Base-by-base conservation (phyloP, 169 alveolate genomes). In the Eimeria sp. region DNA sequence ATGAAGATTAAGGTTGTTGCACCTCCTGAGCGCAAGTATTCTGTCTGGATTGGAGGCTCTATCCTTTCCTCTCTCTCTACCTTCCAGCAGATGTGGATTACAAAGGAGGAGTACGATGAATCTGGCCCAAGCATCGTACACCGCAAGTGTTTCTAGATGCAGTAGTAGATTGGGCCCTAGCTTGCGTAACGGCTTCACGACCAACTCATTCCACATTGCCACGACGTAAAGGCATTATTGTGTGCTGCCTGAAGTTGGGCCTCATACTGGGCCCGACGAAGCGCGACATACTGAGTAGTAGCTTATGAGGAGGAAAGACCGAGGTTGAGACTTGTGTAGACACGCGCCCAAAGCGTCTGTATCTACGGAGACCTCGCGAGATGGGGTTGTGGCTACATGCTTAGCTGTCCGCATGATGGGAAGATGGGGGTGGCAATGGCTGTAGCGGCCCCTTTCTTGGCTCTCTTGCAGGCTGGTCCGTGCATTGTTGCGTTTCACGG, bases 21-120 rank as follows among this genome's bases (percentile, higher is more conserved):
- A n/a, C 99, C 99, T 7, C 99, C 99, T 45, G 99, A 99, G 95
- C 98, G 99, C 94, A 99, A 99, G 97, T 99, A 98, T 98, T 99
- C 99, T 34, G 99, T 99, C 82, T 99, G 99, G 99, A 98, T 99
- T 73, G 99, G 99, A 61, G 99, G 99, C 10, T 99, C 99, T 34
- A 99, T 99, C 84, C 98, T 99, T 43, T 98, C 99, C 22, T 98
- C 99, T 30, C 97, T 99, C 54, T 98, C 99, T 67, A 99, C 99
- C 57, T 99, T 99, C 98, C 99, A 99, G 97, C 99, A 98, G 96
- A 99, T 99, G 99, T 99, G 99, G 99, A 99, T 99, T 96, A 98
- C 99, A 73, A 99, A 99, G 97, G 99, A 98, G 83, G 99, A 99
- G 97, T 99, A 99, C 95, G 99, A 99, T 51, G 99, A 99, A 96